Base-by-base conservation (phyloP, 2,329 filamentous ascomycete species). In the Talaromyces funiculosus region DNA sequence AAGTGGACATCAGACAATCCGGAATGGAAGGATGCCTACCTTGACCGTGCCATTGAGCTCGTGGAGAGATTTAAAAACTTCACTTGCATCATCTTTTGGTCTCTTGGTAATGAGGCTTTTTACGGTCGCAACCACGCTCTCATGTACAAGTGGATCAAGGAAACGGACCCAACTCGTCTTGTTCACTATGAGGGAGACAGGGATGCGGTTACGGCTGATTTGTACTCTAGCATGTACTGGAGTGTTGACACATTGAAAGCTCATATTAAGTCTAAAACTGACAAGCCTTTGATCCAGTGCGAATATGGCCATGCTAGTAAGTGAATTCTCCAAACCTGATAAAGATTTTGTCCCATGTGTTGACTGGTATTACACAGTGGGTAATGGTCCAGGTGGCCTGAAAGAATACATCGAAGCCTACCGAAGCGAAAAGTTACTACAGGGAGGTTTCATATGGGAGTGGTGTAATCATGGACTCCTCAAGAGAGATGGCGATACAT, bases 91-190 rank as follows among this genome's bases (percentile, higher is more conserved):
- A 84, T 90, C 54, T 82, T 90, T 45, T 90, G 88, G 88, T 87
- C 84, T 51, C 77, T 90, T 0, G 88, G 88, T 0, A 90, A 90
- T 66, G 88, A 90, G 68, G 83, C 87, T 0, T 90, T 89, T 68
- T 90, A 88, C 66, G 88, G 88, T 0, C 75, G 77, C 6, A 90
- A 90, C 67, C 86, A 88, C 67, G 79, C 78, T 51, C 83, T 82
- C 33, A 90, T 90, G 88, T 86, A 86, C 66, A 74, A 85, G 2
- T 86, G 82, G 69, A 80, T 82, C 54, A 86, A 84, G 62, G 62
- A 73, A 1, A 74, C 79, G 16, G 87, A 90, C 64, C 77, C 81
- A 0, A 80, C 79, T 0, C 77, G 87, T 4, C 79, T 82, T 0
- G 77, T 89, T 0, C 87, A 90, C 69, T 89, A 89, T 66, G 87